Base-by-base conservation (phyloP, 345 rosid species). In the Lepidium africanum region DNA sequence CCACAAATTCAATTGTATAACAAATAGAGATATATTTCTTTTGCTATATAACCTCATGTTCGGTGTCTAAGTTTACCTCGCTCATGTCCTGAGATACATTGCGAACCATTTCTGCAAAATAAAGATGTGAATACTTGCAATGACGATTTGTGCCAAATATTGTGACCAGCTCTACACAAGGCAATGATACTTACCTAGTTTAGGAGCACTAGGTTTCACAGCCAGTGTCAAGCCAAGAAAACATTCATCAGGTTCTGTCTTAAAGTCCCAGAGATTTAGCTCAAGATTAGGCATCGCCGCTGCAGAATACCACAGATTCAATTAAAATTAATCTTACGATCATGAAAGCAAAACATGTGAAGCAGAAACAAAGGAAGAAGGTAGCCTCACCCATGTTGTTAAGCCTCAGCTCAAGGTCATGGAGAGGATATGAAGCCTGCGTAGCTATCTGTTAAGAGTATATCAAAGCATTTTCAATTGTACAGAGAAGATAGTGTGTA, bases 171-270 rank as follows among this genome's bases (percentile, higher is more conserved):
- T 58, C 23, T 49, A 66, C 59, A 60, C 5, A 3, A 42, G 25
- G 62, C 37, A 50, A 21, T 14, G 70, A 51, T 49, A 56, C 49
- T 78, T 79, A 92, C 96, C 90, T 39, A 86, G 63, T 74, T 83
- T 84, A 58, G 93, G 77, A 70, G 82, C 78, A 75, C 94, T 92
- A 56, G 96, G 96, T 68, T 86, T 87, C 65, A 89, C 89, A 15
- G 95, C 98, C 38, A 92, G 80, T 1, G 98, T 87, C 79, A 92
- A 78, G 69, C 96, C 98, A 72, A 92, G 91, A 71, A 89, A 92
- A 76, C 91, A 89, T 63, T 92, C 98, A 64, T 92, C 95, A 52
- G 88, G 77, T 80, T 89, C 83, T 49, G 82, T 72, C 71, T 85
- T 83, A 39, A 92, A 92, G 85, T 87, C 84, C 96, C 98, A 89